Evolutionary conservation across 2,329 filamentous ascomycete species (phyloP).

Genomic region (Cladophialophora bantiana): DNA sequence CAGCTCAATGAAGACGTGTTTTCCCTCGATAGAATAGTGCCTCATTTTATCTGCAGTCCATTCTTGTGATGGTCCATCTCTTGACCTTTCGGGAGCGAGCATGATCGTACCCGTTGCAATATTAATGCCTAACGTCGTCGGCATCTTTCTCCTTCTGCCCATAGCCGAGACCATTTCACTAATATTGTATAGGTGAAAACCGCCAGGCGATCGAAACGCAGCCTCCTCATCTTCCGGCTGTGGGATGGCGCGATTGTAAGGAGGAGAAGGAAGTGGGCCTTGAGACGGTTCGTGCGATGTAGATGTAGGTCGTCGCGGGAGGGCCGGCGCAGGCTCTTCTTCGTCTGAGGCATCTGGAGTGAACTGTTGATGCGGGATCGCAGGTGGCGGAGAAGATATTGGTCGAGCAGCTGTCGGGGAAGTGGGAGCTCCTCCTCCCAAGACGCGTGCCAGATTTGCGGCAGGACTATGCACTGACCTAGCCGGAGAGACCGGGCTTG

Average conservation of each 20-base stretch:
- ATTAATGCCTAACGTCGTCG: constrained; percentile 95
- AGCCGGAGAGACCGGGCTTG: constrained; percentile 48
- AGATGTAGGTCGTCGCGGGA: constrained; percentile 69
- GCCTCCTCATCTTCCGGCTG: constrained; percentile 56
- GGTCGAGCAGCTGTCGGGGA: constrained; percentile 44
- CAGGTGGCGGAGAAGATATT: constrained; percentile 46
- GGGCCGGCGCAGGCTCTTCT: constrained; percentile 64
- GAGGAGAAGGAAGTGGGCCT: constrained; percentile 62
- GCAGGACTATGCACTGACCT: constrained; percentile 61
- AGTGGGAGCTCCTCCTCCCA: constrained; percentile 47
- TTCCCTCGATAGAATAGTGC: constrained; percentile 97
- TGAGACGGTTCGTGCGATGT: constrained; percentile 58
- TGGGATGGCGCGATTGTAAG: constrained; percentile 58
- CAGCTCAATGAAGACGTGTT: constrained; percentile 95
- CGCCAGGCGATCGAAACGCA: constrained; percentile 67
- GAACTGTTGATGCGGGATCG: constrained; percentile 61
- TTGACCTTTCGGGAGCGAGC: constrained; percentile 83
- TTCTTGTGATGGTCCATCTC: constrained; percentile 84
- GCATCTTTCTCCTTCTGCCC: constrained; percentile 98
- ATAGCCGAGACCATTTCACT: constrained; percentile 97
- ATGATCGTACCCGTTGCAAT: constrained; percentile 85
- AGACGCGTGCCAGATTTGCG: constrained; percentile 62
- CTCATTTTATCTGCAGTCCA: constrained; percentile 95
- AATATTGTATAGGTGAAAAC: constrained; percentile 94
- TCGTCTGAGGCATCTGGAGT: constrained; percentile 74